phyloP scores from a whole-genome alignment of 495 filamentous ascomycete species.

The Penicillium dipodomyicola region DNA sequence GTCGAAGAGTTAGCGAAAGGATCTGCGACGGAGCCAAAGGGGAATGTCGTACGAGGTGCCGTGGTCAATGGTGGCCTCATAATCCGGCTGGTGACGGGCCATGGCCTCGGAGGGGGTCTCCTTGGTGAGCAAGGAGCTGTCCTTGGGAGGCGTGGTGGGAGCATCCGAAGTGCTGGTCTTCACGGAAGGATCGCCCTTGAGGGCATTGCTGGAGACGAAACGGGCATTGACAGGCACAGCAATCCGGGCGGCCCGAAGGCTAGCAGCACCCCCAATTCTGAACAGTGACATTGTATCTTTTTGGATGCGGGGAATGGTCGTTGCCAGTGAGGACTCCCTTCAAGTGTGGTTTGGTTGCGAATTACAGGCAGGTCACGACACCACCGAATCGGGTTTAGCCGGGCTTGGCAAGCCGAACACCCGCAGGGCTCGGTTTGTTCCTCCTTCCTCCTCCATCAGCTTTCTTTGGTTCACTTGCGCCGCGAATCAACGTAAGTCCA shows the following conservation, averaged over 20 bases:
- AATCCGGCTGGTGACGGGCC: slow-evolving; percentile 72
- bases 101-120: slow-evolving; percentile 51
- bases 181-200: slow-evolving; percentile 28
- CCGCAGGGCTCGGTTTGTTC: slow-evolving; percentile 35
- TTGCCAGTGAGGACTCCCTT: slow-evolving; percentile 21
- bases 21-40: slow-evolving; percentile 5
- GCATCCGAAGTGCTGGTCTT: slow-evolving; percentile 45
- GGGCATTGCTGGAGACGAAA: slow-evolving; percentile 30
- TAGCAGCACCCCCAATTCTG: slow-evolving; percentile 40
- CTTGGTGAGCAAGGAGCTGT: slow-evolving; percentile 51
- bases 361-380: slow-evolving; percentile 40
- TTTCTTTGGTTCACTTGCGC: slow-evolving; percentile 37
- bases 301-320: slow-evolving; percentile 24
- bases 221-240: slow-evolving; percentile 37
- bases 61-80: slow-evolving; percentile 72
- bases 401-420: slow-evolving; percentile 40
- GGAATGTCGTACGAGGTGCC: slow-evolving; percentile 67
- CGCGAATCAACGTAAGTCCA: slow-evolving; percentile 36
- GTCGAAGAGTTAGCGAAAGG: slow-evolving; percentile 24
- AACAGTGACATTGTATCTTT: slow-evolving; percentile 45
- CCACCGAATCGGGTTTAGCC: slow-evolving; percentile 44
- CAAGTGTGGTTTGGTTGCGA: slow-evolving; percentile 38
- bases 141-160: slow-evolving; percentile 35
- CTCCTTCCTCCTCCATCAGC: slow-evolving; percentile 36
- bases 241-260: slow-evolving; percentile 37